phyloP scores from a whole-genome alignment of 352 stramenopile genomes.

The Globisporangium emineosum region DNA sequence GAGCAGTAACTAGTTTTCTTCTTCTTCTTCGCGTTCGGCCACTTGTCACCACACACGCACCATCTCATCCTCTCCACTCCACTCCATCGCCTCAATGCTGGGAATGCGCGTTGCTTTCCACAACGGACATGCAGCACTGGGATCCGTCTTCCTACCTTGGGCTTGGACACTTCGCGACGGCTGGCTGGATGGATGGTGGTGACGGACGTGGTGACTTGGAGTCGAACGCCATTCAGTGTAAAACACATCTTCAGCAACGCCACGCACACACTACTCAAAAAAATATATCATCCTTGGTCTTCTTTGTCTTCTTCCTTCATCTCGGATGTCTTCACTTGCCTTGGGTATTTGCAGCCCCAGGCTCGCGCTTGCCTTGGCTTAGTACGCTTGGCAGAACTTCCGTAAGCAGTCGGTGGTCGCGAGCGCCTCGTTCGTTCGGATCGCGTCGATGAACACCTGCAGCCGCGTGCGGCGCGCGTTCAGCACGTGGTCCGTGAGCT shows the following conservation, averaged over 20 bases:
- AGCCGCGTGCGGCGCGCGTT: slow-evolving; percentile 49
- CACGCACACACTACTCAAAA: slow-evolving; percentile 6
- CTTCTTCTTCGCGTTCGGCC: background rate
- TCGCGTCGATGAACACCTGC: slow-evolving; percentile 61
- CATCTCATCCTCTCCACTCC: background rate
- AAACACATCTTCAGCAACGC: slow-evolving; percentile 7
- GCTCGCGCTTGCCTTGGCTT: background rate
- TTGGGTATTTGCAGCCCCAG: background rate
- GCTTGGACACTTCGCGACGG: background rate
- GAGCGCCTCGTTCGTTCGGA: slow-evolving; percentile 44
- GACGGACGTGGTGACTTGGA: background rate
- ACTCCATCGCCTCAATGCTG: background rate
- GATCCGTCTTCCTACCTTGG: background rate
- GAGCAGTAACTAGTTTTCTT: slow-evolving; percentile 16
- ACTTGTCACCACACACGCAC: background rate
- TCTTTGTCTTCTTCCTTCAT: background rate
- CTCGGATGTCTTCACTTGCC: background rate
- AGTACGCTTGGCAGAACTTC: slow-evolving; percentile 80
- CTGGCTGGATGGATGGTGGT: slow-evolving; percentile 1
- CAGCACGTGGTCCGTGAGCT: slow-evolving; percentile 68
- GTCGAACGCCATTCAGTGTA: background rate
- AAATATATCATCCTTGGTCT: slow-evolving; percentile 1
- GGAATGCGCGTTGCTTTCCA: background rate
- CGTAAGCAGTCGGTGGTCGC: slow-evolving; percentile 46
- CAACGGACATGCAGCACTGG: background rate